phyloP scores from a whole-genome alignment of 352 stramenopile genomes.

The Phytophthora pluvialis region DNA sequence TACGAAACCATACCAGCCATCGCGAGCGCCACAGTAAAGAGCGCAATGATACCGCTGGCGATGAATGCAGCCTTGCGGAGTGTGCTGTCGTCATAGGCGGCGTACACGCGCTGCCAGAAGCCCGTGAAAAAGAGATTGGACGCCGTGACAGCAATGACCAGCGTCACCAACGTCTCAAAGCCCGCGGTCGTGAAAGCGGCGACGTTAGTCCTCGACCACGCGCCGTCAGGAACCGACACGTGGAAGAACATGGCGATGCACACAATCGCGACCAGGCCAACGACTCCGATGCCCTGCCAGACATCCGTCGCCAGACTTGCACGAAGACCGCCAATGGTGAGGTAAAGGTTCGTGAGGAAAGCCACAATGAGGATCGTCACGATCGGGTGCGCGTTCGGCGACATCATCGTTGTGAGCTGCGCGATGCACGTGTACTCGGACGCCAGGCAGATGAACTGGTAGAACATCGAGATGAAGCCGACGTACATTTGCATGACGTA shows the following conservation, averaged over 20 bases:
- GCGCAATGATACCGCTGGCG: slow-evolving; percentile 57
- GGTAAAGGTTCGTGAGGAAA: slow-evolving; percentile 76
- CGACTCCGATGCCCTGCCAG: slow-evolving; percentile 72
- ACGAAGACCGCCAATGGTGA: slow-evolving; percentile 73
- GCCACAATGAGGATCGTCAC: slow-evolving; percentile 63
- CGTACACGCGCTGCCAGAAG: slow-evolving; percentile 82
- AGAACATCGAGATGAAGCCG: slow-evolving; percentile 72
- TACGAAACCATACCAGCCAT: slow-evolving; percentile 76
- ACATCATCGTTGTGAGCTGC: slow-evolving; percentile 56
- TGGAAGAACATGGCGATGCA: slow-evolving; percentile 67
- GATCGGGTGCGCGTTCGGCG: slow-evolving; percentile 50
- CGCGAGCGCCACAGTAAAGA: slow-evolving; percentile 75
- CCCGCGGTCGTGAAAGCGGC: slow-evolving; percentile 64
- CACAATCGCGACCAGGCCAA: slow-evolving; percentile 62
- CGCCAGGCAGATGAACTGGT: slow-evolving; percentile 83
- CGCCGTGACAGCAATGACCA: slow-evolving; percentile 67
- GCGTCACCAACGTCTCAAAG: slow-evolving; percentile 78
- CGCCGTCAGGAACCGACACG: slow-evolving; percentile 56
- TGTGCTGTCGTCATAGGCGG: slow-evolving; percentile 60
- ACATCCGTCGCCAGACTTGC: slow-evolving; percentile 79
- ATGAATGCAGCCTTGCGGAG: slow-evolving; percentile 53
- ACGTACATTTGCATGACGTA: slow-evolving; percentile 75
- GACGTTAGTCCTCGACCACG: slow-evolving; percentile 59
- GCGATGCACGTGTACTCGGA: slow-evolving; percentile 76
- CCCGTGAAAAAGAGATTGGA: slow-evolving; percentile 83